Evolutionary conservation across 768 basidiomycete species (phyloP).

Genomic region (Cyathus striatus): DNA sequence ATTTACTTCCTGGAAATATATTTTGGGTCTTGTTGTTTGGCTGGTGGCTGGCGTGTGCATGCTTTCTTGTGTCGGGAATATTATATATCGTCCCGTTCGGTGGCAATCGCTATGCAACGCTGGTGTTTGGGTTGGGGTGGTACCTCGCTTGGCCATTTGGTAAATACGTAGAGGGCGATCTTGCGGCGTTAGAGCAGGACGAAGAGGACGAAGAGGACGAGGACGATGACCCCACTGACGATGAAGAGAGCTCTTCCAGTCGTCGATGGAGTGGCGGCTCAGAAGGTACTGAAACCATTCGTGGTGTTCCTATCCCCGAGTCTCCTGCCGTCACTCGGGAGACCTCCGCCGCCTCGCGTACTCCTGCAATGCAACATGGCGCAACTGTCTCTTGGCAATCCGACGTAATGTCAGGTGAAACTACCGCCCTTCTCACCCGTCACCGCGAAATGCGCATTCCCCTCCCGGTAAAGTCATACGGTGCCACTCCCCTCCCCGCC

Average conservation of each 20-base stretch:
- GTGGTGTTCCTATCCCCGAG: conserved; percentile 29
- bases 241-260: conserved; percentile 19
- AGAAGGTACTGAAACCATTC: conserved; percentile 31
- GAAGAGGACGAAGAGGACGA: conserved; percentile 27
- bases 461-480: conserved; percentile 61
- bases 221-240: conserved; percentile 30
- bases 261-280: conserved; percentile 24
- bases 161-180: conserved; percentile 91
- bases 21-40: conserved; percentile 90
- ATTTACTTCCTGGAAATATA: conserved; percentile 90
- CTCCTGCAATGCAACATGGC: too few species aligned
- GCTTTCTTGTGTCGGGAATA: conserved; percentile 60
- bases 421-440: conserved; percentile 37
- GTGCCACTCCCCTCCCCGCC: conserved; percentile 40
- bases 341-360: conserved; percentile 17
- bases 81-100: conserved; percentile 76
- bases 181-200: conserved; percentile 27
- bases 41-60: conserved; percentile 84
- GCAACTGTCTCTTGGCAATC: conserved; percentile 40
- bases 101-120: conserved; percentile 76
- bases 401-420: conserved; percentile 33
- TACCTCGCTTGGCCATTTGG: conserved; percentile 98
- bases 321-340: conserved; percentile 39
- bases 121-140: conserved; percentile 91
- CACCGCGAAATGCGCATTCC: conserved; percentile 23